Evolutionary conservation across 2,329 filamentous ascomycete genomes (phyloP).

Genomic region (Fusarium begoniae): DNA sequence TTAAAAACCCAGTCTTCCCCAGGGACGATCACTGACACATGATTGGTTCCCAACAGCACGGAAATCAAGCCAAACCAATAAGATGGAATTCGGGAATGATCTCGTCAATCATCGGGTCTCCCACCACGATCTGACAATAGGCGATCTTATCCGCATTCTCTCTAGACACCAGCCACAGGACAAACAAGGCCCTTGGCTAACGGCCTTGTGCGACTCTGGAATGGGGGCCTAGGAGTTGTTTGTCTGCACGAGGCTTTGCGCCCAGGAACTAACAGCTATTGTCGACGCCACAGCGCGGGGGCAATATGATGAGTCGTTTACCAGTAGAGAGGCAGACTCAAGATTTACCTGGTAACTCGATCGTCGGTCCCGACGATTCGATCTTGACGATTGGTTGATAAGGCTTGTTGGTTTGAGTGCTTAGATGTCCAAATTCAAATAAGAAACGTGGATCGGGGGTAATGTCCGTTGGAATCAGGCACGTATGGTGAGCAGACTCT

Average conservation of each 20-base stretch:
- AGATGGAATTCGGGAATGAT: neutral
- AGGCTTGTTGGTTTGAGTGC: neutral
- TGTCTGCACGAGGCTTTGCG: neutral
- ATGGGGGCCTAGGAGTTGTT: neutral
- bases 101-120: neutral
- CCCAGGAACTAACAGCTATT: neutral
- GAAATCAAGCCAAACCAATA: neutral
- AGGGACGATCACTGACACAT: neutral
- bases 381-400: neutral
- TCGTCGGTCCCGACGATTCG: neutral
- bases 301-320: neutral
- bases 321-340: neutral
- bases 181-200: neutral
- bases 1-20: neutral
- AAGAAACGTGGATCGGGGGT: neutral
- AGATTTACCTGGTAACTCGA: fast-evolving
- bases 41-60: neutral
- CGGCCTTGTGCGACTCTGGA: neutral
- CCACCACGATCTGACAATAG: neutral
- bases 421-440: neutral
- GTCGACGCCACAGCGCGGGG: neutral
- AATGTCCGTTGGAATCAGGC: neutral
- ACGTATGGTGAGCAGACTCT: neutral
- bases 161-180: neutral
- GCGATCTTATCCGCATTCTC: neutral